Conservation (phyloP, 108 stramenopile genomes). For the Pseudonitzschia pungens region DNA sequence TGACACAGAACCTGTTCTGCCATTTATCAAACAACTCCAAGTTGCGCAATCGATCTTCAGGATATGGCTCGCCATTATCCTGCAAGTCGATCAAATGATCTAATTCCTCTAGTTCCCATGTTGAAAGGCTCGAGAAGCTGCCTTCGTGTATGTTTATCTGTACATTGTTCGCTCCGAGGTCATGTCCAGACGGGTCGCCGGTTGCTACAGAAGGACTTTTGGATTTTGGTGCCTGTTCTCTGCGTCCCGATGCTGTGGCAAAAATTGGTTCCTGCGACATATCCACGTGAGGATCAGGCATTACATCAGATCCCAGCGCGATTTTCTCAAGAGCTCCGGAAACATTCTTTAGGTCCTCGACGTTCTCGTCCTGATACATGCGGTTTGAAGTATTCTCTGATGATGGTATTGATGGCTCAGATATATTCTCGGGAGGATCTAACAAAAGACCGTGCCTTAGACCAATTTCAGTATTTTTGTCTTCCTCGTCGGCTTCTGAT, state of each 20-base stretch:
- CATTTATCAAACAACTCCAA: slow-evolving; percentile 15
- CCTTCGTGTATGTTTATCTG: neutral
- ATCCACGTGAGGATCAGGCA: too few relatives aligned
- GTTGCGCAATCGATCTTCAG: slow-evolving; percentile 12
- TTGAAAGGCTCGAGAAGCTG: neutral
- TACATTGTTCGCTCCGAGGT: neutral
- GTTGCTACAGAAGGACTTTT: neutral
- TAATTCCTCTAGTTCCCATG: slow-evolving; percentile 18
- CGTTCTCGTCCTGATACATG: too few relatives aligned
- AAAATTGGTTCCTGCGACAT: too few relatives aligned
- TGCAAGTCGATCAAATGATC: slow-evolving; percentile 11
- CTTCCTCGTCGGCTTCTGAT: neutral
- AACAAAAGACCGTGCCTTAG: neutral
- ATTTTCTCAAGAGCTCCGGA: too few relatives aligned
- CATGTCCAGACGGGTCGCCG: neutral
- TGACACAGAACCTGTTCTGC: neutral
- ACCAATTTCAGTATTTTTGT: neutral
- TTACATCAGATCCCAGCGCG: neutral
- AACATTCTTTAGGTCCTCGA: too few relatives aligned
- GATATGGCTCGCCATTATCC: slow-evolving; percentile 13
- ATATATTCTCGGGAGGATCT: neutral
- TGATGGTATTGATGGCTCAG: neutral
- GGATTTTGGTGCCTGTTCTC: neutral
- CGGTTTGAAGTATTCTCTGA: too few relatives aligned
- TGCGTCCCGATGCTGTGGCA: neutral